Base-by-base conservation (phyloP, 2,329 filamentous ascomycete species). In the Pyrenochaeta sp. region DNA sequence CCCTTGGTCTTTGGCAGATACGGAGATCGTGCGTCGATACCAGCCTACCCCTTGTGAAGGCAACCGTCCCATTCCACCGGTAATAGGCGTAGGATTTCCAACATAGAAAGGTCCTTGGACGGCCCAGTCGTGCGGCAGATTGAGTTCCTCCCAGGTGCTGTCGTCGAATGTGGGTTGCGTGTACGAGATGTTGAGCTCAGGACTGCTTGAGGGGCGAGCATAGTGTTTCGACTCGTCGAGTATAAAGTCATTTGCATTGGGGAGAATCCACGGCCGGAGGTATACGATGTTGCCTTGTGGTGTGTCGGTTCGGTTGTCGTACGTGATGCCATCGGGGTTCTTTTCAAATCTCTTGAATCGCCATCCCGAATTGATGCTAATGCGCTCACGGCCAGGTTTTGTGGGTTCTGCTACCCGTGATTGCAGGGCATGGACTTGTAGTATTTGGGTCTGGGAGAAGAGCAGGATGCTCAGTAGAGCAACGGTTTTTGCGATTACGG, bases 1-100 rank as follows among this genome's bases (percentile, higher is more conserved):
- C 7, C 63, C 67, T 13, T 52, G 39, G n/a, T 74, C 69, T 3
- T 55, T 57, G 0, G 51, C n/a, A 8, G 53, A 24, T 3, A 75
- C 41, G 0, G 58, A 53, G 1, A 81, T 7, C 3, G 60, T 74
- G 19, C 72, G 68, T 3, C 79, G 75, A 51, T 81, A 81, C 79
- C 78, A 81, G 2, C 76, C 79, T 2, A 82, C 72, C 3, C 80
- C 80, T n/a, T 81, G 73, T 15, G 73, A 68, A 0, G 80, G 80
- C 22, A 83, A 55, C 2, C 74, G 67, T 10, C 75, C 75, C 65
- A 74, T 72, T 3, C 74, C 73, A 7, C 59, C 55, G 1, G 77
- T 63, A 3, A 68, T 58, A 1, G 55, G 52, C 2, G 57, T 34
- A 14, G 31, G 31, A 22, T 34, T 34, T 3, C 31, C 31, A 11